These are phyloP conservation scores for Ceratobasidium papillatum DNA, from an alignment of 1,284 basidiomycete species.

Conservation along the genomic window DNA sequence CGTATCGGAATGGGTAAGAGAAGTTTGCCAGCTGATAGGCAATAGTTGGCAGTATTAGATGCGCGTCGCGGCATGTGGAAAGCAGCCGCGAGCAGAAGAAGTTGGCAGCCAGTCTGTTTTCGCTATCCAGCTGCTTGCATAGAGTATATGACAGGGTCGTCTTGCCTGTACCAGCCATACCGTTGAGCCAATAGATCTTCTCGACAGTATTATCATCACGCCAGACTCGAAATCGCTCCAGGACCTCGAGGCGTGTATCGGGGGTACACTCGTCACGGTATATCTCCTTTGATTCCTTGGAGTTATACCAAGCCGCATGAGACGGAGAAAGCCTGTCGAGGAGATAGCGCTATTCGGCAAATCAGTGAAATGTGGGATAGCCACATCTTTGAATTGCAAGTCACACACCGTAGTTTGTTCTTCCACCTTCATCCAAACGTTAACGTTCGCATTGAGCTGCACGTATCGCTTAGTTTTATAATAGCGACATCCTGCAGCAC, in stretches of 20 bases:
- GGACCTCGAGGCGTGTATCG: conserved; percentile 43
- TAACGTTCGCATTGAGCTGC: conserved; percentile 20
- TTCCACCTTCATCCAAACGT: background rate
- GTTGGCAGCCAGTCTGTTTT: conserved; percentile 48
- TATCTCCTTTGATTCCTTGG: background rate
- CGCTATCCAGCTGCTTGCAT: conserved; percentile 36
- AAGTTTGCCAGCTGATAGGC: conserved; percentile 39
- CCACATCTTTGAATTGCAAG: background rate
- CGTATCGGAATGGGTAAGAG: conserved; percentile 6
- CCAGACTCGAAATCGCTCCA: conserved; percentile 44
- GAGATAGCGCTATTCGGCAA: background rate
- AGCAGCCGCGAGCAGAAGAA: conserved; percentile 49
- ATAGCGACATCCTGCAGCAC: background rate
- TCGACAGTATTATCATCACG: background rate
- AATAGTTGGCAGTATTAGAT: conserved; percentile 38
- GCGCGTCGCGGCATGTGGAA: conserved; percentile 17
- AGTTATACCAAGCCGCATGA: conserved; percentile 21
- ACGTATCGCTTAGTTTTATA: background rate
- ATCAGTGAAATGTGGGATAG: background rate
- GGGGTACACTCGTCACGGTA: conserved; percentile 23
- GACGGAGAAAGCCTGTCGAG: background rate
- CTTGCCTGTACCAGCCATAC: conserved; percentile 45
- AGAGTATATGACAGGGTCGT: conserved; percentile 46
- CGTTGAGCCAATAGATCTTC: conserved; percentile 47
- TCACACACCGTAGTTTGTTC: conserved; percentile 20